Conservation (phyloP, 139 green algal species). For the Volvox reticuliferus region DNA sequence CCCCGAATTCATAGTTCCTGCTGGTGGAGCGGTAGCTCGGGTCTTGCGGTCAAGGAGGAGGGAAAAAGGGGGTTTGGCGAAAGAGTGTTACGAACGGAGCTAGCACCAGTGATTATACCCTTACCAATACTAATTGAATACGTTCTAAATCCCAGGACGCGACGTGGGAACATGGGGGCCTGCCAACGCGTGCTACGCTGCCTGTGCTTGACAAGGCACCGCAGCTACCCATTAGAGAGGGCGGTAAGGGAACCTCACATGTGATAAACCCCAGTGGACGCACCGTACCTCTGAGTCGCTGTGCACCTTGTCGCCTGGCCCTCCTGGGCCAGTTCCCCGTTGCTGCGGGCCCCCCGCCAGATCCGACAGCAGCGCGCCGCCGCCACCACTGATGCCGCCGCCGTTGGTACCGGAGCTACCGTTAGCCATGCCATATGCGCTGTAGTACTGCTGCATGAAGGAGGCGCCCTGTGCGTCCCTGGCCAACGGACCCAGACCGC, state of each 20-base stretch:
- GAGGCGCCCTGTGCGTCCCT: background rate
- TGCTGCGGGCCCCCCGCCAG: background rate
- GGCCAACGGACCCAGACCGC: background rate
- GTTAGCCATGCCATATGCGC: constrained; percentile 33
- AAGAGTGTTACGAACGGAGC: too few relatives aligned
- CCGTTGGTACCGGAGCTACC: background rate
- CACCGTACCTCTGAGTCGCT: constrained; percentile 23
- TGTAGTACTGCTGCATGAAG: constrained; percentile 51
- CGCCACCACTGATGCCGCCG: background rate
- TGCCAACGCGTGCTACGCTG: too few relatives aligned
- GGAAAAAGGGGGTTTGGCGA: too few relatives aligned
- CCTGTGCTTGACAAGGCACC: too few relatives aligned
- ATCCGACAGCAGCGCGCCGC: background rate
- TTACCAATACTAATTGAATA: too few relatives aligned
- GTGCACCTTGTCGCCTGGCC: background rate
- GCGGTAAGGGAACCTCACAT: background rate
- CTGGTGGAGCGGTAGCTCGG: too few relatives aligned
- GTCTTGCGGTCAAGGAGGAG: too few relatives aligned
- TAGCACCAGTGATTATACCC: too few relatives aligned
- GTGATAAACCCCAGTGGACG: background rate
- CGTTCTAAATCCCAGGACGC: too few relatives aligned
- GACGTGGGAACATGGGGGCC: too few relatives aligned
- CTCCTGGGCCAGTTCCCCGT: background rate
- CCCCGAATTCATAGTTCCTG: background rate
- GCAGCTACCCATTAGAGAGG: too few relatives aligned